These are phyloP conservation scores for Moesziomyces sp. DNA, from an alignment of 1,284 basidiomycete genomes.

Conservation along the genomic window DNA sequence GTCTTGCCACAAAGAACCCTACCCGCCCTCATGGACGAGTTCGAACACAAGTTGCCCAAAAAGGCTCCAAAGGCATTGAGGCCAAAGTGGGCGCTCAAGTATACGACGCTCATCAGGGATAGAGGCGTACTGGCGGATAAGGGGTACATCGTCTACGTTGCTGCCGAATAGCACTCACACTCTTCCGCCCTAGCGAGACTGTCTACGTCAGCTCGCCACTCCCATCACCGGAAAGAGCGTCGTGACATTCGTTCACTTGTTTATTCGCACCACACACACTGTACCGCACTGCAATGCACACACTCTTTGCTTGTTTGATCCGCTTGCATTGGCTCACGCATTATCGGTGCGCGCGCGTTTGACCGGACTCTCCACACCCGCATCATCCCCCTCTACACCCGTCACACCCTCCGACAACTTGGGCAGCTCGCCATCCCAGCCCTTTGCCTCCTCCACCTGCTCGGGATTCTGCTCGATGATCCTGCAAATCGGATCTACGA, in stretches of 20 bases:
- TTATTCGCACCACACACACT: too few species aligned
- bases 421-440: background rate
- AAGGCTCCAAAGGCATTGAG: conserved; percentile 7
- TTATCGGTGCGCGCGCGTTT: conserved; percentile 42
- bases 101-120: conserved; percentile 57
- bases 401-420: conserved; percentile 7
- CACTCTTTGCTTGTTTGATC: too few species aligned
- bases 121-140: conserved; percentile 59
- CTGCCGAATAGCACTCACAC: conserved; percentile 5
- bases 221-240: too few species aligned
- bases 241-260: too few species aligned
- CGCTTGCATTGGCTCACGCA: conserved; percentile 2
- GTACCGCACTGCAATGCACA: too few species aligned
- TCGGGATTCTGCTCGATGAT: conserved; percentile 14
- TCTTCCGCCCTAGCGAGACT: too few species aligned
- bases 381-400: background rate
- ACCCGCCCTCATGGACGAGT: conserved; percentile 52
- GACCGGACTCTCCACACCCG: conserved; percentile 32
- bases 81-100: conserved; percentile 58
- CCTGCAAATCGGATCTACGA: conserved; percentile 48
- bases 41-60: conserved; percentile 42
- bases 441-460: background rate
- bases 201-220: too few species aligned
- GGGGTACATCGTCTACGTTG: conserved; percentile 40
- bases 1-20: conserved; percentile 50